Evolutionary conservation across 2,329 filamentous ascomycete genomes (phyloP).

Genomic region (Colletotrichum sp.): DNA sequence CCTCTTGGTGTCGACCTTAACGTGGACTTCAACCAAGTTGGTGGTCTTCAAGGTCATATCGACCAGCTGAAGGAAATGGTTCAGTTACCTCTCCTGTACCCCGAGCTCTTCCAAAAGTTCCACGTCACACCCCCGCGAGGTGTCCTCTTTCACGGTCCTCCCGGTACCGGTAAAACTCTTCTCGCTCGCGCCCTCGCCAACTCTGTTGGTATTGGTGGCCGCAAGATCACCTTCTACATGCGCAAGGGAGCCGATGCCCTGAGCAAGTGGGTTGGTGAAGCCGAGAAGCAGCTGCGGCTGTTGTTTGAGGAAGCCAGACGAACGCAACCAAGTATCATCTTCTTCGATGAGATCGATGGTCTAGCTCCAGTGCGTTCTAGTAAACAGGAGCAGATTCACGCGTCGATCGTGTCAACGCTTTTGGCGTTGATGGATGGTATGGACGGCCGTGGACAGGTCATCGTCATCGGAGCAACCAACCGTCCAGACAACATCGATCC

Average conservation of each 20-base stretch:
- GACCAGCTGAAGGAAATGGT: constrained; percentile 99
- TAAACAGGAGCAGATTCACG: constrained; percentile 98
- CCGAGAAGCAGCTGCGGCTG: constrained; percentile 90
- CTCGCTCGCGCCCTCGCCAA: constrained; percentile 91
- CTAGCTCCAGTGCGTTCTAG: constrained; percentile 94
- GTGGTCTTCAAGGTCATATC: constrained; percentile 90
- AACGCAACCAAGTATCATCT: constrained; percentile 98
- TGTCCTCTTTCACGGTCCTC: constrained; percentile 95
- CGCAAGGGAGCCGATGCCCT: constrained; percentile 96
- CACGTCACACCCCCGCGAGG: constrained; percentile 93
- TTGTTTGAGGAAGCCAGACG: constrained; percentile 95
- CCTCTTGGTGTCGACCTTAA: constrained; percentile 91
- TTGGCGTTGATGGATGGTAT: constrained; percentile 96
- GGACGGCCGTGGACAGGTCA: constrained; percentile 97
- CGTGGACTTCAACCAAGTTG: constrained; percentile 93
- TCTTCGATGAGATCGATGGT: constrained; percentile 99
- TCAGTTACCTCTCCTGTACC: constrained; percentile 89
- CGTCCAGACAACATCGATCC: constrained; percentile 96
- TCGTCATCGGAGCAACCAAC: constrained; percentile 98
- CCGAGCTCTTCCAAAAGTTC: constrained; percentile 90
- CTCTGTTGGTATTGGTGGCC: constrained; percentile 84
- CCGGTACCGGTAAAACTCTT: constrained; percentile 97
- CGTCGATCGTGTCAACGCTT: constrained; percentile 95
- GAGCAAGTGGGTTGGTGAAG: constrained; percentile 99
- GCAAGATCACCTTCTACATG: constrained; percentile 99